phyloP scores from a whole-genome alignment of 2,329 filamentous ascomycete species.

The Paecilomyces fulvus region DNA sequence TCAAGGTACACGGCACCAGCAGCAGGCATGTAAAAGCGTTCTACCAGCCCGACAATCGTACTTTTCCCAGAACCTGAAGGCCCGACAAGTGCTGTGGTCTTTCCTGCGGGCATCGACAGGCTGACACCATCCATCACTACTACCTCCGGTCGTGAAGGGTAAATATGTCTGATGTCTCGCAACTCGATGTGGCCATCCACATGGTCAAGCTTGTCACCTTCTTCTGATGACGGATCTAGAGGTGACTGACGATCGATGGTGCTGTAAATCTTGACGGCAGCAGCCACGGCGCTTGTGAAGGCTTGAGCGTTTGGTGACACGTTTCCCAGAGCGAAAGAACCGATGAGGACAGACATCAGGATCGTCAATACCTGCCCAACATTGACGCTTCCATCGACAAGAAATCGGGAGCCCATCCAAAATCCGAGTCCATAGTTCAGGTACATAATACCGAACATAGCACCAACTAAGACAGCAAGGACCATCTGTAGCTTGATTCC shows the following conservation, averaged over 20 bases:
- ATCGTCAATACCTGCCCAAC: constrained; percentile 73
- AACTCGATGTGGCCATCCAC: constrained; percentile 74
- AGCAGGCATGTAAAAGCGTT: constrained; percentile 90
- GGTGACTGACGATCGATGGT: constrained; percentile 87
- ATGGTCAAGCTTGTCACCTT: constrained; percentile 63
- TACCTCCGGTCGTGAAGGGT: constrained; percentile 86
- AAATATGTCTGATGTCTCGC: constrained; percentile 79
- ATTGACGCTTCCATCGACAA: constrained; percentile 56
- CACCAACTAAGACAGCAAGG: constrained; percentile 69
- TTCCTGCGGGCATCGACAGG: constrained; percentile 74
- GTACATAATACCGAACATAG: constrained; percentile 77
- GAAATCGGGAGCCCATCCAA: constrained; percentile 74
- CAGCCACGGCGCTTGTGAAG: constrained; percentile 73
- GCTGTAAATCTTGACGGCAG: constrained; percentile 83
- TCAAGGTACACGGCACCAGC: constrained; percentile 71
- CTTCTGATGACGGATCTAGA: constrained; percentile 63
- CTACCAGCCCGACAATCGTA: constrained; percentile 85
- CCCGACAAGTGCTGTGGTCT: constrained; percentile 87
- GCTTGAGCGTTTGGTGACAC: constrained; percentile 79
- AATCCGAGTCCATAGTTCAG: constrained; percentile 82
- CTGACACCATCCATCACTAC: constrained; percentile 78
- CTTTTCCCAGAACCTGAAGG: constrained; percentile 92
- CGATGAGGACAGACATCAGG: constrained; percentile 84
- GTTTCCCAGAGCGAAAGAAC: constrained; percentile 83
- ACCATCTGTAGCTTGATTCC: constrained; percentile 68